Percentiles rank a stretch among this genome's conserved stretches.
Evolutionary conservation across 2,329 filamentous ascomycete species (phyloP).

Genomic region (Cadophora sp.): DNA sequence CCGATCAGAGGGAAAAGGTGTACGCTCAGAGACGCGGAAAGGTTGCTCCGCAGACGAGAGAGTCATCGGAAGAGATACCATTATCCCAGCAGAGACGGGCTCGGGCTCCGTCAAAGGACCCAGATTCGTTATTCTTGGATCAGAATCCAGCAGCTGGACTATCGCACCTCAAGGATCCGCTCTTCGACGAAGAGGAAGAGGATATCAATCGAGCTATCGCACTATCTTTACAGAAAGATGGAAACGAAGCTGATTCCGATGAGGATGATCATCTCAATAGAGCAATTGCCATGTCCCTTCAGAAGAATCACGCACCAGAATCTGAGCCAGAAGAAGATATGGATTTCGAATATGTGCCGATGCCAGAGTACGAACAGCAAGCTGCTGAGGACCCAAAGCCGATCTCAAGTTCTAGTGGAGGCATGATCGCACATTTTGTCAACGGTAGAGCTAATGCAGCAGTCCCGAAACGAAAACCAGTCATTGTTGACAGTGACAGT

Average conservation of each 20-base stretch:
- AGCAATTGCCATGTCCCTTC: constrained; percentile 86
- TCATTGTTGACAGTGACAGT: constrained; percentile 55
- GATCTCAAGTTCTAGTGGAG: constrained; percentile 58
- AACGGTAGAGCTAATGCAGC: constrained; percentile 74
- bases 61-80: constrained; percentile 31
- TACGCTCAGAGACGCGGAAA: constrained; percentile 30
- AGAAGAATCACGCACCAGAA: constrained; percentile 60
- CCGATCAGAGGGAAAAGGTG: constrained; percentile 35
- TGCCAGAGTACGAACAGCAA: constrained; percentile 63
- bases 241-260: constrained; percentile 49
- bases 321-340: constrained; percentile 43
- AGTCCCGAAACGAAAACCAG: constrained; percentile 52
- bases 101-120: constrained; percentile 33
- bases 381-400: constrained; percentile 59
- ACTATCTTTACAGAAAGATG: constrained; percentile 71
- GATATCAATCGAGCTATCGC: constrained; percentile 83
- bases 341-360: constrained; percentile 58
- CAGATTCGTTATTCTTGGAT: constrained; percentile 43
- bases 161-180: constrained; percentile 22
- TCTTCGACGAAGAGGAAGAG: constrained; percentile 54
- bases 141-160: constrained; percentile 26
- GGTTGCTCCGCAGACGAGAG: constrained; percentile 18
- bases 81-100: constrained; percentile 2
- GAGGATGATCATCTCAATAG: constrained; percentile 79
- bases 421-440: constrained; percentile 74